phyloP scores from a whole-genome alignment of 1,284 basidiomycete species.

The Veloporphyrellus conicus region DNA sequence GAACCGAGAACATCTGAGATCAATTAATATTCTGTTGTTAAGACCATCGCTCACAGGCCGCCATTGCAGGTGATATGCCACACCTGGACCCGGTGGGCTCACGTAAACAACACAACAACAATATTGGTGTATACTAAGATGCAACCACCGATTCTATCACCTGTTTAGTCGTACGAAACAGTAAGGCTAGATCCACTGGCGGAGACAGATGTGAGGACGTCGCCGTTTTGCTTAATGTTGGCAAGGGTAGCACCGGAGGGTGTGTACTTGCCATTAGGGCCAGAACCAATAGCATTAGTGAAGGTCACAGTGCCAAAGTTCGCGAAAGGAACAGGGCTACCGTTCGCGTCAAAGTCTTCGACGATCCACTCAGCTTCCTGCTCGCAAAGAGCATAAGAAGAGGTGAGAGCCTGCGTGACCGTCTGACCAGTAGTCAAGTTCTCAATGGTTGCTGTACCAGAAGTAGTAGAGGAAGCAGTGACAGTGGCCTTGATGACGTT shows the following conservation, averaged over 20 bases:
- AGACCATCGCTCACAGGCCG: no score
- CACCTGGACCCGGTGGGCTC: no score
- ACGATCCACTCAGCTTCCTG: constrained; percentile 25
- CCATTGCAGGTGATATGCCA: no score
- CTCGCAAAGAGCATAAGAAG: constrained; percentile 18
- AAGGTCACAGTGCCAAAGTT: constrained; percentile 23
- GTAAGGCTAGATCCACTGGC: constrained; percentile 4
- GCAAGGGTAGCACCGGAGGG: constrained; percentile 12
- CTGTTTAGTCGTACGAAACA: constrained; percentile 6
- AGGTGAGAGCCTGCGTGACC: constrained; percentile 6
- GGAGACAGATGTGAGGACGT: constrained; percentile 13
- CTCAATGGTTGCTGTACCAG: constrained; percentile 17
- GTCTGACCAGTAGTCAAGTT: constrained; percentile 15
- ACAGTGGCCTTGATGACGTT: constrained; percentile 16
- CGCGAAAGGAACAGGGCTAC: background rate
- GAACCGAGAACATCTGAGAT: background rate
- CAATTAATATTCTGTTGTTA: no score
- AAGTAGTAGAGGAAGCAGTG: constrained; percentile 18
- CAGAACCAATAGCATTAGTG: constrained; percentile 12
- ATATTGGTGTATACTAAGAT: background rate
- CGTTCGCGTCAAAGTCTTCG: constrained; percentile 16
- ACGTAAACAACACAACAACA: no score
- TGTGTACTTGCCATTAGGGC: constrained; percentile 6
- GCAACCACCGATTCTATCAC: background rate
- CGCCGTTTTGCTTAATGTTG: constrained; percentile 16